A percentile compares a stretch with the other conserved stretches of the same genome.
Evolutionary conservation across 768 basidiomycete species (phyloP).

Genomic region (Suillus bovinus): DNA sequence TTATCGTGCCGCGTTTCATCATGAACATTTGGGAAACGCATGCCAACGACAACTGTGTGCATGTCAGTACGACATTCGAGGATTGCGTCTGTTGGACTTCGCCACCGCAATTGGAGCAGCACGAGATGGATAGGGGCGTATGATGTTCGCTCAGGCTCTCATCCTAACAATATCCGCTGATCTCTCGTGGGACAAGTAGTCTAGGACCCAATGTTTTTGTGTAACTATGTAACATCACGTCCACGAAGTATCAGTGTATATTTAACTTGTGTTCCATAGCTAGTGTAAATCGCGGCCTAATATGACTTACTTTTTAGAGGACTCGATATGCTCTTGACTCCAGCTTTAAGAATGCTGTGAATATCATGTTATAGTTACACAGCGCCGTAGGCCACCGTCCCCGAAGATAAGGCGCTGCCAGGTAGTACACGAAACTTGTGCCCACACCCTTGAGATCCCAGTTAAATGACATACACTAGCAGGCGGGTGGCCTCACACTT

Average conservation of each 20-base stretch:
- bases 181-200: background rate
- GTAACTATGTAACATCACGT: background rate
- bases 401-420: too few species aligned
- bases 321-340: too few species aligned
- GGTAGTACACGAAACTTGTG: too few species aligned
- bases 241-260: background rate
- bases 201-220: background rate
- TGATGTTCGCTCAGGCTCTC: background rate
- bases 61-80: background rate
- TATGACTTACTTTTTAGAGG: background rate
- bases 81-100: background rate
- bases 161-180: background rate
- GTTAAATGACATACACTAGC: too few species aligned
- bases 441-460: too few species aligned
- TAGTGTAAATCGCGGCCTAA: background rate
- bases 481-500: too few species aligned
- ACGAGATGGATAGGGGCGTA: too few species aligned
- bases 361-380: too few species aligned
- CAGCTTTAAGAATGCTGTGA: too few species aligned
- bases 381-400: too few species aligned
- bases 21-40: background rate
- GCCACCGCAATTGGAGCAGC: background rate
- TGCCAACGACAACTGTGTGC: background rate
- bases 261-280: background rate
- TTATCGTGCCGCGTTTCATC: background rate